A percentile compares a stretch with the other conserved stretches of the same genome.
Conservation (phyloP, 768 basidiomycete species). For the Leccinum subgranulosum region DNA sequence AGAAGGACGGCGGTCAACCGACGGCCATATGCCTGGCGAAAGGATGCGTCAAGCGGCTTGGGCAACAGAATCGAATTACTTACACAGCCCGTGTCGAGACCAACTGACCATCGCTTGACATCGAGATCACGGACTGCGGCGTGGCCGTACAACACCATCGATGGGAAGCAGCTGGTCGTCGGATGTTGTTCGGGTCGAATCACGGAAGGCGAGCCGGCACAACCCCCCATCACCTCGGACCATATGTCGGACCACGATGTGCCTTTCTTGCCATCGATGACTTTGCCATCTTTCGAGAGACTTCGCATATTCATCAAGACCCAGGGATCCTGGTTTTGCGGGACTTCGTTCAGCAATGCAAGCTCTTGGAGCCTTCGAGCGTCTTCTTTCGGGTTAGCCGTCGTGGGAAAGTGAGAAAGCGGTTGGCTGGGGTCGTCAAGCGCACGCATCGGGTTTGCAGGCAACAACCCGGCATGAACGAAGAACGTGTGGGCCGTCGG, state of each 20-base stretch:
- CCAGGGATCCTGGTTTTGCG: constrained; percentile 80
- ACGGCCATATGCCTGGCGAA: constrained; percentile 51
- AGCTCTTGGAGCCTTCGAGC: constrained; percentile 60
- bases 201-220: constrained; percentile 43
- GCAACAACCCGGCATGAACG: constrained; percentile 81
- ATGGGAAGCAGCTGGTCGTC: constrained; percentile 53
- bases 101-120: constrained; percentile 78
- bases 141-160: constrained; percentile 86
- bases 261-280: constrained; percentile 40
- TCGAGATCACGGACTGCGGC: constrained; percentile 77
- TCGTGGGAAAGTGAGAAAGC: constrained; percentile 56
- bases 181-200: not conserved
- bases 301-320: constrained; percentile 44
- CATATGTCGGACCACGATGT: constrained; percentile 76
- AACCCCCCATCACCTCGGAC: constrained; percentile 61
- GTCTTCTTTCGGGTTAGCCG: constrained; percentile 25
- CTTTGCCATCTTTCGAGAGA: constrained; percentile 37
- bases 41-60: not conserved
- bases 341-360: constrained; percentile 60
- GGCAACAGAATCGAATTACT: constrained; percentile 24
- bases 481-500: constrained; percentile 74
- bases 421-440: constrained; percentile 60
- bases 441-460: constrained; percentile 60
- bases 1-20: constrained; percentile 69
- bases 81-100: constrained; percentile 87